Base-by-base conservation (phyloP, 176 grass and related monocot species). In the Stipa capillata region DNA sequence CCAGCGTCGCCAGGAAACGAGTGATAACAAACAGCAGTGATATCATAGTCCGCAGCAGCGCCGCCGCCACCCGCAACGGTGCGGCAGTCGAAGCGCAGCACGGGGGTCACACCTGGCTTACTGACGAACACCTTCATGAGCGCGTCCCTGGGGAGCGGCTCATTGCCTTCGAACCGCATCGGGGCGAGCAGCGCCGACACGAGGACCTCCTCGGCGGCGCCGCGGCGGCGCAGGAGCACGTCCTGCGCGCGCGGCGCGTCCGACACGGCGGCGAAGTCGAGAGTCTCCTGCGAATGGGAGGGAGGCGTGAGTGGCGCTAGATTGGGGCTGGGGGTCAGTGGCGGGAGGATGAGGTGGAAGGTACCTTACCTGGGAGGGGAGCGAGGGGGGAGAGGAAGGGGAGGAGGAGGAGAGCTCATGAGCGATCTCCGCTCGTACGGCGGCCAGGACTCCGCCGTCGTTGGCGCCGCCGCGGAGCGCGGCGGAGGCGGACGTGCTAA, bases 51-150 rank as follows among this genome's bases (percentile, higher is more conserved):
- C 63, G 69, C 77, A 42, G 20, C 16, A 36, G 12, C 13, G 8
- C 39, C 55, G 12, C 56, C 52, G 12, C 11, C 25, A 13, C 28
- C 68, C 20, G 18, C 16, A 48, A 74, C 83, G 5, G 85, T 8
- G 21, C 83, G 73, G 73, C 93, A 97, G 69, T 97, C 90, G 65
- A 93, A 97, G n/a, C 56, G 87, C 81, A 97, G 62, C 24, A 93
- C 88, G 1, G 94, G 84, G 41, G 49, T 23, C 17, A 43, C 45
- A 6, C 77, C 65, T 40, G 78, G 68, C 87, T 82, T 97, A 15
- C 73, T 84, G 79, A 97, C 52, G 73, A 87, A 97, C 10, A 97
- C 86, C 83, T 91, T 97, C 86, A 97, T 88, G 54, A 80, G 74
- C 33, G 78, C 79, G 15, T 60, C 75, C 67, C 80, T 85, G 6